Base-by-base conservation (phyloP, 768 basidiomycete species). In the Termitomyces sp. region DNA sequence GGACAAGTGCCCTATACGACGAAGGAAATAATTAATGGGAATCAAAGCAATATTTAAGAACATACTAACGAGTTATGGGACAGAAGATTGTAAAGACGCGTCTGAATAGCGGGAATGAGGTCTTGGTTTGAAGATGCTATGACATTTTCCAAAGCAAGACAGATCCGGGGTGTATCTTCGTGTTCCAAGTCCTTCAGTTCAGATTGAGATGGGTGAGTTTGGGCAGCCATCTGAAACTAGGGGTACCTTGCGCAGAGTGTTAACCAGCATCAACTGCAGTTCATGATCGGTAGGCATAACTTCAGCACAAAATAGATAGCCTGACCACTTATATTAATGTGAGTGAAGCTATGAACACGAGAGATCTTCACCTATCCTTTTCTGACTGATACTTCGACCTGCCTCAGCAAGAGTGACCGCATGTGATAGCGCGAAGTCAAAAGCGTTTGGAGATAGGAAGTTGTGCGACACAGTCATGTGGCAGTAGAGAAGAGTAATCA, bases 181-280 rank as follows among this genome's bases (percentile, higher is more conserved):
- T 84, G 84, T 71, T 92, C 90, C 33, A 95, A 70, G 68, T 95
- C 92, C 92, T 94, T 56, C 48, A 65, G 9, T 35, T 50, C 4
- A 16, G 20, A 55, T 55, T 61, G 63, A 46, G 38, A 50, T 51
- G 39, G 12, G n/a, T 44, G 54, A 45, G 3, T 45, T n/a, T 35
- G 35, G 11, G 50, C 2, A 39, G 35, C 7, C 33, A 16, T 22
- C 24, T 45, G 24, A 45, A 40, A 44, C 12, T 20, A 18, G 15
- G 39, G 33, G 7, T 66, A 87, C 92, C 81, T 94, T 94, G 63
- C 91, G 86, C 38, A 93, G 70, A 5, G 92, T 93, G 66, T 95
- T 95, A 60, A 94, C 87, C 22, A 94, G 80, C 89, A 95, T 92
- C 24, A 95, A 76, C 55, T 85, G 82, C 36, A 93, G 76, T 62